Percentiles rank a stretch among this genome's conserved stretches.
These are phyloP conservation scores for Colletotrichum coccodes DNA, from an alignment of 2,329 filamentous ascomycete species.

Conservation along the genomic window DNA sequence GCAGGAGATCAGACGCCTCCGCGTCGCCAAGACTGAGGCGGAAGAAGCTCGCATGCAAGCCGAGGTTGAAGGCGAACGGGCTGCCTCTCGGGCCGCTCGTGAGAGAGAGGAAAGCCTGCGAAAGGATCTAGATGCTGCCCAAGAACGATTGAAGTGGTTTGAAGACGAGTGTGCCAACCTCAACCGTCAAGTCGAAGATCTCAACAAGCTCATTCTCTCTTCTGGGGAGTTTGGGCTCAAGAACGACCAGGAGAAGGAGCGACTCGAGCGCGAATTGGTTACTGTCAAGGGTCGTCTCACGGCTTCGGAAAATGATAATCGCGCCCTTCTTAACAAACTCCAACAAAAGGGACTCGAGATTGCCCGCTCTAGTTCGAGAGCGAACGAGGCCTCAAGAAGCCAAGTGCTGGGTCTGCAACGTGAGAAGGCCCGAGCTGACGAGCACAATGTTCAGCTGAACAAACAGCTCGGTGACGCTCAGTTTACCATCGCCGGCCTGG, in stretches of 20 bases:
- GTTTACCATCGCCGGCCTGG: slow-evolving; percentile 81
- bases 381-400: slow-evolving; percentile 82
- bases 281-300: slow-evolving; percentile 90
- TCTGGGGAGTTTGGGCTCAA: slow-evolving; percentile 90
- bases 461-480: slow-evolving; percentile 90
- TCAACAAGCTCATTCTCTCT: slow-evolving; percentile 88
- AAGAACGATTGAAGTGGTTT: slow-evolving; percentile 79
- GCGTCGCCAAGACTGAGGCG: slow-evolving; percentile 83
- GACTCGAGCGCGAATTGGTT: slow-evolving; percentile 88
- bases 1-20: slow-evolving; percentile 82
- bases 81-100: slow-evolving; percentile 79
- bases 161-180: slow-evolving; percentile 83
- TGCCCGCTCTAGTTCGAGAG: slow-evolving; percentile 86
- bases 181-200: slow-evolving; percentile 81
- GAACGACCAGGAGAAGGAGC: slow-evolving; percentile 93
- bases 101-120: slow-evolving; percentile 83
- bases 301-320: slow-evolving; percentile 96
- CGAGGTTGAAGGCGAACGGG: slow-evolving; percentile 82
- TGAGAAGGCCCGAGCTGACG: slow-evolving; percentile 85
- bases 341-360: slow-evolving; percentile 98
- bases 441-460: slow-evolving; percentile 82
- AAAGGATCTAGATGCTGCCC: slow-evolving; percentile 83
- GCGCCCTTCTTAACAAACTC: slow-evolving; percentile 93
- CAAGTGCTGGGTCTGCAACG: slow-evolving; percentile 81
- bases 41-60: slow-evolving; percentile 88